Percentiles rank a stretch among this genome's conserved stretches.
Conservation (phyloP, 2,329 filamentous ascomycete genomes). For the Cercospora janseana region DNA sequence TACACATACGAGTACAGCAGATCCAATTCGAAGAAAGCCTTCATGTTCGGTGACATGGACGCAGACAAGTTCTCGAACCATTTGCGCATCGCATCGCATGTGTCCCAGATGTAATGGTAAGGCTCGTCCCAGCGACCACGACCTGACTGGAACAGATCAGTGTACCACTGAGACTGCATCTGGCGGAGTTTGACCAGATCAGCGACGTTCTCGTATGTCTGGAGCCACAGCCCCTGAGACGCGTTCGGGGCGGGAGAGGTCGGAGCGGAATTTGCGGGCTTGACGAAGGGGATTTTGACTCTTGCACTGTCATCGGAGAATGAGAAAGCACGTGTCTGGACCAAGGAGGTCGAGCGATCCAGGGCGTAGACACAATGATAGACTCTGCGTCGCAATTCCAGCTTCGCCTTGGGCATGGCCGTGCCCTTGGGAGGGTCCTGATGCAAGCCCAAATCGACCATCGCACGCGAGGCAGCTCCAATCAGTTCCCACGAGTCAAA, state of each 20-base stretch:
- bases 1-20: conserved; percentile 88
- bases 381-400: conserved; percentile 77
- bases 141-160: conserved; percentile 78
- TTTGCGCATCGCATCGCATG: conserved; percentile 70
- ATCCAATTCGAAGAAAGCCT: conserved; percentile 81
- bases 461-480: conserved; percentile 81
- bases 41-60: conserved; percentile 62
- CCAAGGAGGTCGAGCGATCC: conserved; percentile 86
- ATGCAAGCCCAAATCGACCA: conserved; percentile 87
- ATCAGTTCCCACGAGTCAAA: conserved; percentile 95
- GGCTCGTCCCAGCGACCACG: conserved; percentile 66
- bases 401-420: conserved; percentile 62
- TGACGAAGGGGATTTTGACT: conserved; percentile 68
- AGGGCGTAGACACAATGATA: conserved; percentile 90
- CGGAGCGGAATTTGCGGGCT: conserved; percentile 26
- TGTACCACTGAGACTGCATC: conserved; percentile 85
- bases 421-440: conserved; percentile 79
- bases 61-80: conserved; percentile 78
- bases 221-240: conserved; percentile 45
- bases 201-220: conserved; percentile 66
- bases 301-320: conserved; percentile 87
- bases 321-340: conserved; percentile 82
- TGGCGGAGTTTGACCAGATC: conserved; percentile 80
- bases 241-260: conserved; percentile 31
- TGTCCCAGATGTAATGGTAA: conserved; percentile 70